Percentiles rank a stretch among this genome's conserved stretches.
Evolutionary conservation across 176 grass and related monocot species (phyloP).

Genomic region (Leersia perrieri): DNA sequence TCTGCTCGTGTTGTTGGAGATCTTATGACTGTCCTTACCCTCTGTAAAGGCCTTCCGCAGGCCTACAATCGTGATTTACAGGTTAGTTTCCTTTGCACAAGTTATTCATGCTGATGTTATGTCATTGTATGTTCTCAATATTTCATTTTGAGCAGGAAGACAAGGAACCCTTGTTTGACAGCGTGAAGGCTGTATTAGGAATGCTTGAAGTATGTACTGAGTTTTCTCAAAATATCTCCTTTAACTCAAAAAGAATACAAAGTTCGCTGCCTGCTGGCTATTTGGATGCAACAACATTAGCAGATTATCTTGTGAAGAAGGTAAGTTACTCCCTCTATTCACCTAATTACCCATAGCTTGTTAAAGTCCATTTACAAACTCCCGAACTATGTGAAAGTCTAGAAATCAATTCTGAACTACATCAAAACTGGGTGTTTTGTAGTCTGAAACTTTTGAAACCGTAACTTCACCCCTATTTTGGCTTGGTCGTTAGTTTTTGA

Average conservation of each 20-base stretch:
- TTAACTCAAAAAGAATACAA: conserved; percentile 80
- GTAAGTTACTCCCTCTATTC: conserved; percentile 32
- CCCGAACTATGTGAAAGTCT: background rate
- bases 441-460: background rate
- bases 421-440: background rate
- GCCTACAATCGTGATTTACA: conserved; percentile 96
- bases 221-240: conserved; percentile 91
- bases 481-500: background rate
- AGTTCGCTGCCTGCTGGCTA: conserved; percentile 83
- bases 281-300: conserved; percentile 96
- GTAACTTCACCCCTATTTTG: background rate
- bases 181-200: conserved; percentile 74
- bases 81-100: conserved; percentile 24
- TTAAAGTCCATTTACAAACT: background rate
- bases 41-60: conserved; percentile 96
- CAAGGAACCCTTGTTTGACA: conserved; percentile 95
- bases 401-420: background rate
- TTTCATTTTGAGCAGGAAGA: conserved; percentile 69
- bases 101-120: background rate
- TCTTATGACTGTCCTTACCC: conserved; percentile 76
- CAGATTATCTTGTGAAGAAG: conserved; percentile 99
- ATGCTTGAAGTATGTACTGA: conserved; percentile 96
- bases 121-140: conserved; percentile 15
- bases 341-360: background rate
- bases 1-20: conserved; percentile 92